A percentile compares a stretch with the other conserved stretches of the same genome.
phyloP scores from a whole-genome alignment of 169 alveolate genomes.

The Eimeria tenella region DNA sequence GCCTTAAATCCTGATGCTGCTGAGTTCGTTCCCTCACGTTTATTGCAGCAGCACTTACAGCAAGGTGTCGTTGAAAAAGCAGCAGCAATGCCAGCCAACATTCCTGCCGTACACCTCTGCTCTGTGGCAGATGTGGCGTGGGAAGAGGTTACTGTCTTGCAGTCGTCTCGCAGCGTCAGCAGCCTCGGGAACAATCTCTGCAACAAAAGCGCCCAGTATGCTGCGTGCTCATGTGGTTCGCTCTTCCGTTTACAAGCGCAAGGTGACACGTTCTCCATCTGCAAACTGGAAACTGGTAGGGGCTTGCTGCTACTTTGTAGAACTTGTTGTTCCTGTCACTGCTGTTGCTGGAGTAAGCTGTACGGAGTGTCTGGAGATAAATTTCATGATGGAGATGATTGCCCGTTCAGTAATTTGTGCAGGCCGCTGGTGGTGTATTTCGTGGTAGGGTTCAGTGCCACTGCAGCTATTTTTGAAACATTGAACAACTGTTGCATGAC shows the following conservation, averaged over 20 bases:
- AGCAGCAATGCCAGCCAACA: constrained; percentile 15
- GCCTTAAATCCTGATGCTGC: constrained; percentile 51
- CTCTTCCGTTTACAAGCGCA: constrained; percentile 1
- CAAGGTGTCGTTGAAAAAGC: background rate
- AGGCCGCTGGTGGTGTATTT: too few relatives aligned
- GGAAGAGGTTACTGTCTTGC: background rate
- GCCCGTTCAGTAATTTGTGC: too few relatives aligned
- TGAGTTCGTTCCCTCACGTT: constrained; percentile 31
- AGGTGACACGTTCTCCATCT: background rate
- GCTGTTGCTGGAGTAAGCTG: background rate
- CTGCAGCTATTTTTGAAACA: too few relatives aligned
- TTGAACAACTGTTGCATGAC: too few relatives aligned
- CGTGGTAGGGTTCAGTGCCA: too few relatives aligned
- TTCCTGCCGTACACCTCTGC: background rate
- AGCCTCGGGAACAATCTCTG: background rate
- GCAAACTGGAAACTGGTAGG: background rate
- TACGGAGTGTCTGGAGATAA: too few relatives aligned
- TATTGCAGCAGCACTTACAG: constrained; percentile 13
- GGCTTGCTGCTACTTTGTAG: background rate
- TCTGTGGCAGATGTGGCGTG: constrained; percentile 1
- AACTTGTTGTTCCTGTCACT: background rate
- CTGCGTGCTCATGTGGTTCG: constrained; percentile 13
- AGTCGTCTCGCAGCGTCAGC: background rate
- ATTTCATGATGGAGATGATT: too few relatives aligned
- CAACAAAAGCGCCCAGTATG: constrained; percentile 35